These are phyloP conservation scores for Geranium brycei DNA, from an alignment of 345 rosid genomes.

Conservation along the genomic window DNA sequence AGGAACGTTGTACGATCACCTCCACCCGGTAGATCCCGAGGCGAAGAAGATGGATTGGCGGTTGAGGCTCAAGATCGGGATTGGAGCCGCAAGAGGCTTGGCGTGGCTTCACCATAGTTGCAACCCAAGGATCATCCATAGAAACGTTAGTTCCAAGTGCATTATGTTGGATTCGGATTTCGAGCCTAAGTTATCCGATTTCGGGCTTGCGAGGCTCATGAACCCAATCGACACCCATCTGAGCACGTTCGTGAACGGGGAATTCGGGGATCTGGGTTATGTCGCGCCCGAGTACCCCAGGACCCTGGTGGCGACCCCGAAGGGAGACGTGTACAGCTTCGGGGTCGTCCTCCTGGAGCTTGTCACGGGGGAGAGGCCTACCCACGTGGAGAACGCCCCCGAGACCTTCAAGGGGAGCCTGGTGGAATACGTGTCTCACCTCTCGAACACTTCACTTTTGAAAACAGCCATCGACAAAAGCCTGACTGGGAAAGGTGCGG, in stretches of 20 bases:
- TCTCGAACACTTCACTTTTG: constrained; percentile 2
- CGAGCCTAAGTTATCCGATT: constrained; percentile 79
- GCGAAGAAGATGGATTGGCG: constrained; percentile 63
- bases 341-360: constrained; percentile 77
- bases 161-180: constrained; percentile 60
- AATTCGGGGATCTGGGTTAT: constrained; percentile 84
- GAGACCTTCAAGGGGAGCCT: constrained; percentile 38
- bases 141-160: constrained; percentile 80
- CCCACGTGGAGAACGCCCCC: constrained; percentile 28
- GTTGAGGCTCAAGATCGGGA: constrained; percentile 62
- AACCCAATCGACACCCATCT: constrained; percentile 14
- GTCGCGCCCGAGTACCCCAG: constrained; percentile 91
- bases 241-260: constrained; percentile 19
- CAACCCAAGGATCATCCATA: constrained; percentile 73
- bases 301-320: constrained; percentile 58
- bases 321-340: constrained; percentile 82
- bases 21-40: constrained; percentile 24
- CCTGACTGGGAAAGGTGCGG: constrained; percentile 14
- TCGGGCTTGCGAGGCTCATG: constrained; percentile 72
- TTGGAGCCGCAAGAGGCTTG: constrained; percentile 81
- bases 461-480: constrained; percentile 13
- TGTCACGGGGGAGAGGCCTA: constrained; percentile 63
- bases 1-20: constrained; percentile 73
- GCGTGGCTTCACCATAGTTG: constrained; percentile 80
- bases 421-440: constrained; percentile 29